Base-by-base conservation (phyloP, 148 eudicot genomes). In the Arbutus unedo region DNA sequence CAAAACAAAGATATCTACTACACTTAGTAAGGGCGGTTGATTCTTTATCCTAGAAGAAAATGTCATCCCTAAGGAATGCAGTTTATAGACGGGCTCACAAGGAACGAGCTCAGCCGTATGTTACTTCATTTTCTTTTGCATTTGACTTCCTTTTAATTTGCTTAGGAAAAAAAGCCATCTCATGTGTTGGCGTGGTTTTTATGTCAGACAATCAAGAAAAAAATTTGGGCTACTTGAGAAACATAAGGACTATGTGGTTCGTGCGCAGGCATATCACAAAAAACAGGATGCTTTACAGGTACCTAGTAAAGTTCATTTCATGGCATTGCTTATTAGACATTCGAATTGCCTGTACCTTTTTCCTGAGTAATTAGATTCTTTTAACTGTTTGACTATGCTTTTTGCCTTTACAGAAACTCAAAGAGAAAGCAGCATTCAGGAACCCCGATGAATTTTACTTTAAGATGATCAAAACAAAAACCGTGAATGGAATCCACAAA, bases 101-200 rank as follows among this genome's bases (percentile, higher is more conserved):
- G 88, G 98, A 96, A 88, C 93, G 98, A 56, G 64, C 98, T 50
- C 98, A 94, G 85, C 98, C 94, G 98, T 96, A 62, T 88, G 98
- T 93, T 71, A 23, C 55, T 74, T 9, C 64, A 57, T n/a, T 51
- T 83, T 74, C 19, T 14, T 67, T 51, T 43, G 49, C 56, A 5
- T 55, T 31, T 74, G 55, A 43, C 8, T 47, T 47, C 21, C 16
- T 38, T 49, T 3, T 8, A 68, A 31, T 16, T 71, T 51, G 77
- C 51, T 47, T 81, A 50, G 49, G 50, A 14, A 4, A 47, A 57
- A 47, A 57, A 79, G 8, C 68, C 4, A 55, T 67, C 16, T 70
- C 44, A 76, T 57, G 53, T 45, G 54, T 75, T 85, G 55, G 7
- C 82, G 50, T 50, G 21, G 55, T 19, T 47, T 81, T 49, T 74